Conservation (phyloP, 352 stramenopile species). For the Phytopythium chamaehyphon region DNA sequence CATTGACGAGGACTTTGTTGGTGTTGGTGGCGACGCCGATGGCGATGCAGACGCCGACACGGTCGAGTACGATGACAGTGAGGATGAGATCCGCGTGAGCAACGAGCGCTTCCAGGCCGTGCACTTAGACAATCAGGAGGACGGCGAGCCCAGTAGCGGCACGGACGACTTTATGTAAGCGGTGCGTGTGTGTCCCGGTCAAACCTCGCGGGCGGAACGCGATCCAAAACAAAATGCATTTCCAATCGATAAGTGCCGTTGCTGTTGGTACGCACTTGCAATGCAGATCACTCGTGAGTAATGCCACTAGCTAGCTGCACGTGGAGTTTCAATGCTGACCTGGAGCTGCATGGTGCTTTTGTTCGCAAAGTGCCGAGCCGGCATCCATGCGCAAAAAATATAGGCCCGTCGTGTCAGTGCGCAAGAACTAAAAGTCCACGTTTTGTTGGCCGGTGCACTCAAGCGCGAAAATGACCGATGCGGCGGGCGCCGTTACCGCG, state of each 20-base stretch:
- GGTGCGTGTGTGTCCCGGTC: background rate
- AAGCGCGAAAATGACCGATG: background rate
- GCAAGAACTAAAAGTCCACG: too few relatives aligned
- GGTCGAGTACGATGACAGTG: conserved; percentile 87
- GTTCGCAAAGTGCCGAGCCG: too few relatives aligned
- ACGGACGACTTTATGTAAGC: conserved; percentile 81
- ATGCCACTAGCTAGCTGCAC: too few relatives aligned
- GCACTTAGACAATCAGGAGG: conserved; percentile 82
- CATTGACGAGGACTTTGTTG: conserved; percentile 9
- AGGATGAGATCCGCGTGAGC: conserved; percentile 87
- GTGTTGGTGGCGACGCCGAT: conserved; percentile 33
- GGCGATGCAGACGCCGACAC: conserved; percentile 80
- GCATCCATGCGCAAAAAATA: too few relatives aligned
- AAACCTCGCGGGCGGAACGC: background rate
- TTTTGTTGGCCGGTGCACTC: too few relatives aligned
- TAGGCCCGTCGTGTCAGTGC: too few relatives aligned
- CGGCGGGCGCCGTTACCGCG: conserved; percentile 18
- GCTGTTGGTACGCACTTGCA: too few relatives aligned
- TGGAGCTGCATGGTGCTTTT: too few relatives aligned
- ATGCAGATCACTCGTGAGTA: too few relatives aligned
- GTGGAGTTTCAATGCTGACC: too few relatives aligned
- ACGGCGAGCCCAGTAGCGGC: conserved; percentile 45
- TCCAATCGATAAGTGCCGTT: too few relatives aligned
- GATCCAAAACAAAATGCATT: too few relatives aligned
- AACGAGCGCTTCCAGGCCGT: conserved; percentile 88